Conservation (phyloP, 2,329 filamentous ascomycete genomes). For the Shiraia bambusicola region DNA sequence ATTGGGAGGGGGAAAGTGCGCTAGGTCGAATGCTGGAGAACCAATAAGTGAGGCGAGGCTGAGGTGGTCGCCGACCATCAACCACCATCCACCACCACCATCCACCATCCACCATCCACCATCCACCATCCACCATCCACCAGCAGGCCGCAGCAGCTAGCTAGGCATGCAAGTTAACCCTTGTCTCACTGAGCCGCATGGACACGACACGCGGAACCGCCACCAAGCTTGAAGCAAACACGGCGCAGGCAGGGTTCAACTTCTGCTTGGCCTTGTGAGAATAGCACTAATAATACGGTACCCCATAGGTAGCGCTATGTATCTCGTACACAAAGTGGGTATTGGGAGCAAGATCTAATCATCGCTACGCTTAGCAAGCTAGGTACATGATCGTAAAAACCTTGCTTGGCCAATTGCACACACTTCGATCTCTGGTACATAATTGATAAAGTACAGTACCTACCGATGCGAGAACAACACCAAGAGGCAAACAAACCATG, state of each 20-base stretch:
- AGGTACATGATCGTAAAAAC: too few relatives aligned
- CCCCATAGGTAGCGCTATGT: too few relatives aligned
- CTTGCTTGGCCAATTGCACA: too few relatives aligned
- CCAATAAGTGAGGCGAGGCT: slow-evolving; percentile 29
- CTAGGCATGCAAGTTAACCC: slow-evolving; percentile 12
- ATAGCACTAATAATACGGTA: not conserved
- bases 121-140: slow-evolving; percentile 18
- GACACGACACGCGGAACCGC: slow-evolving; percentile 1
- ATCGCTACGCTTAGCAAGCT: too few relatives aligned
- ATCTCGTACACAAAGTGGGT: not conserved
- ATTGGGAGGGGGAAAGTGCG: slow-evolving; percentile 2
- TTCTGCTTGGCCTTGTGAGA: too few relatives aligned
- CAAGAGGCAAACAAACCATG: too few relatives aligned
- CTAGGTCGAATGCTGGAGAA: slow-evolving; percentile 1
- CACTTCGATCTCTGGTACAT: too few relatives aligned
- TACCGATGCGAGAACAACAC: too few relatives aligned
- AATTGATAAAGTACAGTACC: too few relatives aligned
- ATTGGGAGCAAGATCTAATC: not conserved
- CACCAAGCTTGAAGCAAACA: not conserved
- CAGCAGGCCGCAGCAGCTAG: too few relatives aligned
- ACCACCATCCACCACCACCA: slow-evolving; percentile 11
- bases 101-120: slow-evolving; percentile 18
- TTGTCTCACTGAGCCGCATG: slow-evolving; percentile 8
- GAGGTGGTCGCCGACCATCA: slow-evolving; percentile 26
- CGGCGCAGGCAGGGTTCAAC: too few relatives aligned